These are phyloP conservation scores for Sclerotinia spermophila DNA, from an alignment of 2,329 filamentous ascomycete genomes.

Conservation along the genomic window DNA sequence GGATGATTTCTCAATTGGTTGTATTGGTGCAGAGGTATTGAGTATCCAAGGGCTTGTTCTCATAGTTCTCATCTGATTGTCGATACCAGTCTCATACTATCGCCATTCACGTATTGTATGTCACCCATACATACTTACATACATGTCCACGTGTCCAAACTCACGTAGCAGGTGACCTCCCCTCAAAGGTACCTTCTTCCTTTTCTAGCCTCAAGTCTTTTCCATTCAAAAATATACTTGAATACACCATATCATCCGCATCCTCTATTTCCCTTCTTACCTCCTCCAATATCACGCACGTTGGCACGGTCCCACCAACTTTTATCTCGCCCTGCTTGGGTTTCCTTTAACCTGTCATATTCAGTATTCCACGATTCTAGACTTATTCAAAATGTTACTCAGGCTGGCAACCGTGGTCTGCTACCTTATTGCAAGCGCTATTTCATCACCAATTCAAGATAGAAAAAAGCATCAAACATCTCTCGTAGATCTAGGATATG, in stretches of 20 bases:
- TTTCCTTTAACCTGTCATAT: not conserved
- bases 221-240: too few species aligned
- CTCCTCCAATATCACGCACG: not conserved
- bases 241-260: not conserved
- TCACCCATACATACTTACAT: not conserved
- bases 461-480: not conserved
- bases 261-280: not conserved
- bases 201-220: not conserved
- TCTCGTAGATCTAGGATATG: slow-evolving; percentile 58
- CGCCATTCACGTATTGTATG: not conserved
- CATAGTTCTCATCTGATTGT: not conserved
- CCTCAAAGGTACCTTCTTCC: not conserved
- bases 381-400: not conserved
- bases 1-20: not conserved
- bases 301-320: not conserved
- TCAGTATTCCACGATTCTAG: not conserved
- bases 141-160: not conserved
- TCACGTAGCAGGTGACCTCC: not conserved
- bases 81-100: not conserved
- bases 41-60: not conserved
- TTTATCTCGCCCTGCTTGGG: not conserved
- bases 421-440: not conserved
- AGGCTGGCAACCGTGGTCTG: not conserved
- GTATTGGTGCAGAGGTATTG: not conserved
- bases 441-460: not conserved